A percentile compares a stretch with the other conserved stretches of the same genome.
These are phyloP conservation scores for Ashbya aceris DNA, from an alignment of 1,139 yeast species.

Conservation along the genomic window DNA sequence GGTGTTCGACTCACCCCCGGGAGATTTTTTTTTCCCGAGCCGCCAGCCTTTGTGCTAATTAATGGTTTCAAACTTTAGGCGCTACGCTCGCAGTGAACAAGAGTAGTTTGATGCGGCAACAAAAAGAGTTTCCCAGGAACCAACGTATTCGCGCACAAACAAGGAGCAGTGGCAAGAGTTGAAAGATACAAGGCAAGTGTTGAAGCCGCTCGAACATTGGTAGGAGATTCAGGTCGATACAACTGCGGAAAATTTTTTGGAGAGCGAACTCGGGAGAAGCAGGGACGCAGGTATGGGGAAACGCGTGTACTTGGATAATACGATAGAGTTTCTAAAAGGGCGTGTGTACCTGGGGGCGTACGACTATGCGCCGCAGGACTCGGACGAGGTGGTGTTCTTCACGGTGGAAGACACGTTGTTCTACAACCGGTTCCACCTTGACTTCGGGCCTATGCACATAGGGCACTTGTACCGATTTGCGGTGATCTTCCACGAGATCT, in stretches of 20 bases:
- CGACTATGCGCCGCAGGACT: constrained; percentile 70
- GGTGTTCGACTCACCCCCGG: constrained; percentile 27
- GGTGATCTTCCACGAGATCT: constrained; percentile 80
- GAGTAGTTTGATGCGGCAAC: too few species aligned
- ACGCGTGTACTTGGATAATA: constrained; percentile 27
- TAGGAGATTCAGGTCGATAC: too few species aligned
- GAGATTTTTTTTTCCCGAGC: constrained; percentile 12
- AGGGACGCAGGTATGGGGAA: constrained; percentile 18
- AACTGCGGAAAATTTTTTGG: too few species aligned
- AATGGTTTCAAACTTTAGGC: too few species aligned
- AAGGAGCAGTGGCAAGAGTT: too few species aligned
- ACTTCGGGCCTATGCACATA: constrained; percentile 91
- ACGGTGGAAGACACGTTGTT: constrained; percentile 89
- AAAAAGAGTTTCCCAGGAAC: too few species aligned
- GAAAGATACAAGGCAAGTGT: too few species aligned
- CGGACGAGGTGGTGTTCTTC: constrained; percentile 69
- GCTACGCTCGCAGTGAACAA: too few species aligned
- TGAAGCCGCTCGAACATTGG: too few species aligned
- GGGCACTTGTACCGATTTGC: constrained; percentile 94
- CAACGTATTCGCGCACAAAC: too few species aligned
- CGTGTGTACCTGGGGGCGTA: constrained; percentile 88
- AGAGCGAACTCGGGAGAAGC: too few species aligned
- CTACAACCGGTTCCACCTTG: constrained; percentile 87
- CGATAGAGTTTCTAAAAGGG: constrained; percentile 38
- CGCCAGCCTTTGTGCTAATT: too few species aligned